Evolutionary conservation across 2,329 filamentous ascomycete genomes (phyloP), one percentile per base, ranked within the genome.

Genomic region (Colletotrichum eleusines): DNA sequence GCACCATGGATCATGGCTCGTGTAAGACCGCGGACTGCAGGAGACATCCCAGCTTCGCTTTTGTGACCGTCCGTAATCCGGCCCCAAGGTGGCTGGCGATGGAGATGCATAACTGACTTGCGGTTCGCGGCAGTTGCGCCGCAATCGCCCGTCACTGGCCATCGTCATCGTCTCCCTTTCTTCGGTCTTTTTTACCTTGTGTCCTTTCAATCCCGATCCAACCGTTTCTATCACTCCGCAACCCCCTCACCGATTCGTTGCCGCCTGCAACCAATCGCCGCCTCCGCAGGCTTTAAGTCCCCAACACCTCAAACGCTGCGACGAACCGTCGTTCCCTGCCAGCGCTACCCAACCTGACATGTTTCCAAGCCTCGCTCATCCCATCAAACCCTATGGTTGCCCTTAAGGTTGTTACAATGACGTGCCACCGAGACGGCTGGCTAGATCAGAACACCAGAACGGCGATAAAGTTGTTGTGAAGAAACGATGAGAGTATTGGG

Each of bases 1-100:
- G 64, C 69, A 16, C 59, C 65, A 69, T 71, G 69, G 53, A 69
- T 63, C 69, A 68, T 59, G 69, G 58, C 42, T 63, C 33, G 44
- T 59, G 53, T 59, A 63, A 28, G 42, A 59, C 28, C 53, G 28
- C 31, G 51, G 26, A 38, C 46, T 71, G 53, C 69, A 63, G 64
- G 58, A 69, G 28, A 46, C 46, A 71, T 55, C 64, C 64, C 58
- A 50, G 69, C 59, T 42, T 28, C 44, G 26, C 16, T 46, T n/a
- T 40, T 59, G 53, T 58, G 40, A 55, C 40, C n/a, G 65, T 63
- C 67, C 51, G 64, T 63, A 68, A 59, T 53, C 53, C 31, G 40
- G 50, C 42, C 58, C 58, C 9, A 26, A 59, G 33, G 44, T 67
- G 63, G 57, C 60, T 66, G 63, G 55, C 38, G 51, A 62, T 58